phyloP scores from a whole-genome alignment of 2,329 filamentous ascomycete species.

The Monilinia polystroma region DNA sequence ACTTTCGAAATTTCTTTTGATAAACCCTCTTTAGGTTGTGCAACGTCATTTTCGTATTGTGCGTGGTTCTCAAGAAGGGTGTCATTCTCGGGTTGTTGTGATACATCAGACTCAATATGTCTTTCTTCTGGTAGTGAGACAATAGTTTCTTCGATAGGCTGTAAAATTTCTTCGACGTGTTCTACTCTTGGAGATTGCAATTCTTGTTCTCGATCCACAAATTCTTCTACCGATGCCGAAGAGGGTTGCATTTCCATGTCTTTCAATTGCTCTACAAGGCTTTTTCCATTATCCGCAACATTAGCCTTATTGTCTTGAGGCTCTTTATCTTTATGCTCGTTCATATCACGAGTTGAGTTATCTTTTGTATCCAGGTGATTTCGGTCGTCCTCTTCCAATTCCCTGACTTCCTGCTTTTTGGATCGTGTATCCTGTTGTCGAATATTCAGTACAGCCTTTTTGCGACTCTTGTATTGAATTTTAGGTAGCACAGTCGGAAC shows the following conservation, averaged over 20 bases:
- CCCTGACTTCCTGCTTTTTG: background rate
- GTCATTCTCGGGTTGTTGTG: background rate
- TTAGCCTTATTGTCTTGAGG: background rate
- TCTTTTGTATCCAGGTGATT: background rate
- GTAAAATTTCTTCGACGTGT: background rate
- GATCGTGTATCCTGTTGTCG: background rate
- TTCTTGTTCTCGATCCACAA: background rate
- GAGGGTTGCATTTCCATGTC: background rate
- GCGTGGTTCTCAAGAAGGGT: background rate
- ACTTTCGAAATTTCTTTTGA: background rate
- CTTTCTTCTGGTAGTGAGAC: background rate
- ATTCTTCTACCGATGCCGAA: background rate
- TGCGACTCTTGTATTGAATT: conserved; percentile 32
- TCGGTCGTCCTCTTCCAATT: background rate
- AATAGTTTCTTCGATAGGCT: background rate
- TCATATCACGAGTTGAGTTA: conserved; percentile 3
- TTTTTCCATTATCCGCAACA: background rate
- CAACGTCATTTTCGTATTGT: background rate
- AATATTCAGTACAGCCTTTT: conserved; percentile 24
- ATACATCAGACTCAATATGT: background rate
- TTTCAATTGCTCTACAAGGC: background rate
- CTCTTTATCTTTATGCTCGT: background rate
- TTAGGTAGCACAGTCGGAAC: conserved; percentile 33
- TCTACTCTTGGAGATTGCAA: background rate
- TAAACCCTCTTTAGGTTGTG: background rate